Evolutionary conservation across 2,329 filamentous ascomycete genomes (phyloP).

Genomic region (Fusarium redolens): DNA sequence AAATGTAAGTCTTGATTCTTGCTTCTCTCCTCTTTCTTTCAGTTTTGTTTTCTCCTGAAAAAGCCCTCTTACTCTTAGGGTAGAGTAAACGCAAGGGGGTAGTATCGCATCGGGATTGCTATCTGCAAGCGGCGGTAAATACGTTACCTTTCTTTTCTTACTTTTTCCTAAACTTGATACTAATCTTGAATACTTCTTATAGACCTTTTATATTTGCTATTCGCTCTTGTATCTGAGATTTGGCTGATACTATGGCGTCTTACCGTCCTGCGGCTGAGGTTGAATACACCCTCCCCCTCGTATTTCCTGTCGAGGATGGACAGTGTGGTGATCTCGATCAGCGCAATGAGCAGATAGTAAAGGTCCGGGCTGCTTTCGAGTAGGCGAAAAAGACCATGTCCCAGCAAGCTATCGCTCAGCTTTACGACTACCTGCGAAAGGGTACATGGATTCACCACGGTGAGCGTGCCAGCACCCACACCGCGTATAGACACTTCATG

Average conservation of each 20-base stretch:
- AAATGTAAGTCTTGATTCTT: not conserved
- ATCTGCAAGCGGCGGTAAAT: not conserved
- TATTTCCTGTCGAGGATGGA: not conserved
- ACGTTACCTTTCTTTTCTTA: accelerated
- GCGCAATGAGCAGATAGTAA: not conserved
- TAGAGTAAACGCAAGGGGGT: not conserved
- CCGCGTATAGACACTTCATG: not conserved
- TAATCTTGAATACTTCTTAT: accelerated
- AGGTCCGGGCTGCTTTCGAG: not conserved
- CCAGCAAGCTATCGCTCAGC: not conserved
- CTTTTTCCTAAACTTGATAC: not conserved
- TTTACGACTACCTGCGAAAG: accelerated
- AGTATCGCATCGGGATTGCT: not conserved
- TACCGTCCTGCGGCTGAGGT: not conserved
- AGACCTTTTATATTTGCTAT: not conserved
- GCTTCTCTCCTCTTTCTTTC: accelerated
- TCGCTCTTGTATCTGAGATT: accelerated
- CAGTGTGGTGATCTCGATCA: not conserved
- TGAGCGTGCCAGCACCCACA: not conserved
- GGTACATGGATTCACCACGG: not conserved
- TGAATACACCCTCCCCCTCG: not conserved
- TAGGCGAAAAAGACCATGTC: not conserved
- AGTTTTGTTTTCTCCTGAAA: accelerated
- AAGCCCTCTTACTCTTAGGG: accelerated
- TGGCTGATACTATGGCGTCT: not conserved